Evolutionary conservation across 2,329 filamentous ascomycete genomes (phyloP).

Genomic region (Coniochaeta hoffmannii): DNA sequence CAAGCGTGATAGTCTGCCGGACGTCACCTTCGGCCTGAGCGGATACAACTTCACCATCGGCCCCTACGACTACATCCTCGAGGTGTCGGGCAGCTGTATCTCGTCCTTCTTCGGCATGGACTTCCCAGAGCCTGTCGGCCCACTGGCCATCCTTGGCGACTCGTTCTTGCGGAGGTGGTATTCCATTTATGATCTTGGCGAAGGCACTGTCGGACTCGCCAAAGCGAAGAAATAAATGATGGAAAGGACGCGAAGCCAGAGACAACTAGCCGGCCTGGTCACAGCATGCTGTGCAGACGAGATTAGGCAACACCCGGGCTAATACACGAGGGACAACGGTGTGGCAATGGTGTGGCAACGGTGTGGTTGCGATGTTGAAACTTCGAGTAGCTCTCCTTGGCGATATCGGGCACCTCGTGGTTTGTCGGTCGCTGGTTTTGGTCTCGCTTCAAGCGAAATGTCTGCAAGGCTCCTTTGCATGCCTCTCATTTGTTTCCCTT

Average conservation of each 20-base stretch:
- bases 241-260: not conserved
- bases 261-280: not conserved
- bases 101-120: slow-evolving; percentile 98
- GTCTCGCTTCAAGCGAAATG: not conserved
- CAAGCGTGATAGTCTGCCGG: slow-evolving; percentile 75
- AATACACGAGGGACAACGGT: not conserved
- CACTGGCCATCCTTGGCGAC: slow-evolving; percentile 90
- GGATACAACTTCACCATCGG: slow-evolving; percentile 91
- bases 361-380: no score
- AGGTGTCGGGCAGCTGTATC: slow-evolving; percentile 92
- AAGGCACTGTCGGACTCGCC: slow-evolving; percentile 81
- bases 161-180: slow-evolving; percentile 81
- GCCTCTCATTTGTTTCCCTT: not conserved
- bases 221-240: slow-evolving; percentile 55
- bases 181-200: slow-evolving; percentile 93
- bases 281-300: not conserved
- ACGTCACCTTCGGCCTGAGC: slow-evolving; percentile 82
- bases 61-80: slow-evolving; percentile 88
- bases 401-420: not conserved
- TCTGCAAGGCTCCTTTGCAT: not conserved
- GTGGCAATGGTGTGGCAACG: not conserved
- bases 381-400: not conserved
- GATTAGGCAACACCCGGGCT: not conserved
- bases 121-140: slow-evolving; percentile 78
- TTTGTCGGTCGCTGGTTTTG: not conserved